Conservation (phyloP, 306 rosid species). For the Gastrolobium bilobum region DNA sequence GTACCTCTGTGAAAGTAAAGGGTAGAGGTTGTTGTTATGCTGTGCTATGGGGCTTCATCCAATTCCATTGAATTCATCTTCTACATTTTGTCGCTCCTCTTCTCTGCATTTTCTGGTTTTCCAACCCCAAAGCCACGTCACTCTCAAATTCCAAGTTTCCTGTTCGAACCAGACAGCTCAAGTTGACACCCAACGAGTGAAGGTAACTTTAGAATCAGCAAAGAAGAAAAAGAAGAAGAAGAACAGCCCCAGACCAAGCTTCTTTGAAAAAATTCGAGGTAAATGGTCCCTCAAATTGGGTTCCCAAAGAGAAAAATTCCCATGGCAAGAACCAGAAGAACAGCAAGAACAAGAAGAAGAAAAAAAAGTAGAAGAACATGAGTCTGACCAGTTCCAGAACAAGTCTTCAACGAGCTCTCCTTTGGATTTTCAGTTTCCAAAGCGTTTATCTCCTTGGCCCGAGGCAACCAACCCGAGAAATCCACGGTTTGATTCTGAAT, state of each 20-base stretch:
- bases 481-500: constrained; percentile 39
- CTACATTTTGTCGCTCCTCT: constrained; percentile 47
- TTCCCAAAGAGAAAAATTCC: constrained; percentile 69
- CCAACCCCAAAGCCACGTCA: constrained; percentile 41
- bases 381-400: not conserved
- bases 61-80: constrained; percentile 47
- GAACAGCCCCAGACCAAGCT: constrained; percentile 78
- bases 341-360: constrained; percentile 3
- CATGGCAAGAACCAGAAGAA: constrained; percentile 69
- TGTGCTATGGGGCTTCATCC: constrained; percentile 70
- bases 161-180: constrained; percentile 61
- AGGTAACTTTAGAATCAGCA: constrained; percentile 50
- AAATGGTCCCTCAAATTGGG: constrained; percentile 79
- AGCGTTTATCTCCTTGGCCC: constrained; percentile 75
- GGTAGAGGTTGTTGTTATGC: not conserved
- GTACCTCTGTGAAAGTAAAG: not conserved
- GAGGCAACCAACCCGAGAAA: constrained; percentile 54
- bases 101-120: constrained; percentile 55
- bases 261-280: constrained; percentile 71
- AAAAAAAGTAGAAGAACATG: not conserved
- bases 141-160: constrained; percentile 61
- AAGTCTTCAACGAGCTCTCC: constrained; percentile 45
- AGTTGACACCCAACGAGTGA: constrained; percentile 55
- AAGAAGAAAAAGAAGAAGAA: constrained; percentile 73
- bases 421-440: constrained; percentile 54